Conservation (phyloP, 306 rosid species). For the Aeschynomene evenia region DNA sequence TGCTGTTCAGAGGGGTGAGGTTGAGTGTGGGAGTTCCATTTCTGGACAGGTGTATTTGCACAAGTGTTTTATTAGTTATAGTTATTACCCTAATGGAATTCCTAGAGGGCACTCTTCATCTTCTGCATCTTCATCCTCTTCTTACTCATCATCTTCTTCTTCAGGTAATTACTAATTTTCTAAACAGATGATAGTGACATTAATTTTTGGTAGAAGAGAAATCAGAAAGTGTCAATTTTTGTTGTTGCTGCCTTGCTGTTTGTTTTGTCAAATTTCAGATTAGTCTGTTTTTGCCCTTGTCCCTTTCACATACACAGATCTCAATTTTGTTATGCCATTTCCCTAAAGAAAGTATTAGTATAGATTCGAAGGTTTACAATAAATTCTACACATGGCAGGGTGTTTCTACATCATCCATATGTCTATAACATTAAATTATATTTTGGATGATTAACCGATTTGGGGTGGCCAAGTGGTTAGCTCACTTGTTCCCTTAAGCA, state of each 20-base stretch:
- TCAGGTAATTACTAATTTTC: conserved; percentile 50
- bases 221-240: not conserved
- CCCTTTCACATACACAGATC: not conserved
- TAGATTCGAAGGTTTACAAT: no score
- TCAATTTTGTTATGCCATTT: conserved; percentile 15
- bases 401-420: no score
- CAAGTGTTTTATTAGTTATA: conserved; percentile 80
- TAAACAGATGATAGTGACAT: not conserved
- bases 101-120: conserved; percentile 41
- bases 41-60: conserved; percentile 92
- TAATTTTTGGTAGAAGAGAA: not conserved
- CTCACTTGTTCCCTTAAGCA: no score
- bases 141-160: conserved; percentile 53
- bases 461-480: no score
- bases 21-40: conserved; percentile 85
- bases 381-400: no score
- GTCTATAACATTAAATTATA: no score
- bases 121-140: conserved; percentile 39
- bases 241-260: not conserved
- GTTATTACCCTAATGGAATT: conserved; percentile 88
- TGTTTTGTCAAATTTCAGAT: conserved; percentile 1
- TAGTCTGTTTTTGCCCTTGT: not conserved
- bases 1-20: conserved; percentile 84
- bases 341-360: no score
- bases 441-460: no score